Percentiles rank a stretch among this genome's conserved stretches.
These are phyloP conservation scores for Asterionellopsis glacialis DNA, from an alignment of 108 stramenopile species.

Conservation along the genomic window DNA sequence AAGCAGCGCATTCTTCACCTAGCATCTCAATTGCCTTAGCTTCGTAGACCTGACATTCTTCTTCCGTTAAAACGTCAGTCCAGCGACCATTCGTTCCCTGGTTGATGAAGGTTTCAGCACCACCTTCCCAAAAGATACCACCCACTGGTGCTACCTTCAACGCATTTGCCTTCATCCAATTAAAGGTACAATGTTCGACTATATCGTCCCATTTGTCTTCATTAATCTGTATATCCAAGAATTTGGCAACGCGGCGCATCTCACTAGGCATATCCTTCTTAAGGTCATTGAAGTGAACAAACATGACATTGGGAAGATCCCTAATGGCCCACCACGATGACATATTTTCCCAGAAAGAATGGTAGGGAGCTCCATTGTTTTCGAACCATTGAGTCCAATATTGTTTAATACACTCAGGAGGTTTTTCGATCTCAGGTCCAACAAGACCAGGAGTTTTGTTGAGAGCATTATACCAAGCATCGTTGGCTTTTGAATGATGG, in stretches of 20 bases:
- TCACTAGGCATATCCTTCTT: conserved; percentile 2
- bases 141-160: neutral
- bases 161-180: neutral
- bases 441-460: conserved; percentile 3
- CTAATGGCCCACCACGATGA: conserved; percentile 3
- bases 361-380: neutral
- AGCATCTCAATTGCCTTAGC: no score
- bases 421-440: neutral
- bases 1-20: no score
- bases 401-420: neutral
- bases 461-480: neutral
- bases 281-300: conserved; percentile 1
- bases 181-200: conserved; percentile 9
- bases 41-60: no score
- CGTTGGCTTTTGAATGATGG: neutral
- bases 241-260: neutral
- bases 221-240: neutral
- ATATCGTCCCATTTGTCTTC: conserved; percentile 1
- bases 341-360: conserved; percentile 1
- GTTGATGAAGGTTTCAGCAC: conserved; percentile 1
- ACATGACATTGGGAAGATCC: conserved; percentile 5
- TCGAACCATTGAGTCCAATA: neutral
- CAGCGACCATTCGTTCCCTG: no score
- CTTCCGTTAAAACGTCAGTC: no score
- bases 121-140: conserved; percentile 3